phyloP scores from a whole-genome alignment of 2,329 filamentous ascomycete species.

The Penicillium paneum region DNA sequence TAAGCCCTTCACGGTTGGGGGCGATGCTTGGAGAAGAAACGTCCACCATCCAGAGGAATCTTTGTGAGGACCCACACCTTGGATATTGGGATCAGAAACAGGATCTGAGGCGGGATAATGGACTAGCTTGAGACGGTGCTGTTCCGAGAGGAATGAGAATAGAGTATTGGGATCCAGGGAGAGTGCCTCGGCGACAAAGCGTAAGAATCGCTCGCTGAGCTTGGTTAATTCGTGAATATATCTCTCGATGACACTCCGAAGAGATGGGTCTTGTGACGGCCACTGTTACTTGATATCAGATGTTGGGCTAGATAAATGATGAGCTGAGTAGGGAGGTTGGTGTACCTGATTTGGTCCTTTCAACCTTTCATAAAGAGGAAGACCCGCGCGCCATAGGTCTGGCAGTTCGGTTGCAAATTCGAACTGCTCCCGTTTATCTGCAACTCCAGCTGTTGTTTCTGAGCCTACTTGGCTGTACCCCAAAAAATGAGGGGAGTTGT shows the following conservation, averaged over 20 bases:
- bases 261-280: neutral
- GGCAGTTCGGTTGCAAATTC: neutral
- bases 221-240: neutral
- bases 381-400: neutral
- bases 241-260: neutral
- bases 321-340: too few species aligned
- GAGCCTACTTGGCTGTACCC: conserved; percentile 1
- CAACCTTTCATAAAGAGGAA: neutral
- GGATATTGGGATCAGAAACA: conserved; percentile 20
- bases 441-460: neutral
- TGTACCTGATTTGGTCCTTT: neutral
- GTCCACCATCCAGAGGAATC: conserved; percentile 64
- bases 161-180: neutral
- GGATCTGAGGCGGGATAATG: neutral
- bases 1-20: conserved; percentile 41
- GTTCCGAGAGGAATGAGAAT: neutral
- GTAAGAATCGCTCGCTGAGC: neutral
- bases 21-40: conserved; percentile 60
- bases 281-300: neutral
- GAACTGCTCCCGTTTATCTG: neutral
- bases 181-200: neutral
- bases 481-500: neutral
- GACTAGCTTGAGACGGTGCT: neutral
- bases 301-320: neutral
- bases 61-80: conserved; percentile 62